A percentile compares a stretch with the other conserved stretches of the same genome.
Evolutionary conservation across 176 grass and related monocot genomes (phyloP).

Genomic region (Oryza meridionalis): DNA sequence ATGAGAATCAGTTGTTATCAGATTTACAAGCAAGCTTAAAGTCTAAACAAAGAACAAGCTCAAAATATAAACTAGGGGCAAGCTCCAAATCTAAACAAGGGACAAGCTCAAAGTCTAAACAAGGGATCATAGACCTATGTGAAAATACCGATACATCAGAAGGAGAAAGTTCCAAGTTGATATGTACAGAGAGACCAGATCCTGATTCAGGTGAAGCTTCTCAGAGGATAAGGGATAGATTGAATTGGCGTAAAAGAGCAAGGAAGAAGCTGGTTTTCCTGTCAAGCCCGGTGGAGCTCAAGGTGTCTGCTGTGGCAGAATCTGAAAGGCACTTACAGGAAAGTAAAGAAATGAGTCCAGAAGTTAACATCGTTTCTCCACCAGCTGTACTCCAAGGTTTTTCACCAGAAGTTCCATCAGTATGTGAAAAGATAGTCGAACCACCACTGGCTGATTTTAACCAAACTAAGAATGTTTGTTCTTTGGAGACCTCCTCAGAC

Average conservation of each 20-base stretch:
- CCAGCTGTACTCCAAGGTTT: conserved; percentile 34
- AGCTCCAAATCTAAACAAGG: conserved; percentile 34
- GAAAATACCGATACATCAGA: conserved; percentile 40
- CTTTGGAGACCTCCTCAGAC: conserved; percentile 9
- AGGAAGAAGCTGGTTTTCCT: conserved; percentile 47
- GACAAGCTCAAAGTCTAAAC: conserved; percentile 40
- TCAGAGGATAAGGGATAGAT: conserved; percentile 39
- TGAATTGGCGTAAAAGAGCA: conserved; percentile 42
- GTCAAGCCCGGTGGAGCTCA: conserved; percentile 54
- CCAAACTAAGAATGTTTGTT: conserved; percentile 28
- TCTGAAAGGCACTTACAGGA: conserved; percentile 23
- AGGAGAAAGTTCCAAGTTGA: conserved; percentile 27
- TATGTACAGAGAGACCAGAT: conserved; percentile 5
- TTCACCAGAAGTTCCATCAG: conserved; percentile 34
- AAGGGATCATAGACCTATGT: conserved; percentile 27
- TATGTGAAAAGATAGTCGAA: neutral
- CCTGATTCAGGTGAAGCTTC: conserved; percentile 28
- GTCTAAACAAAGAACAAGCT: neutral
- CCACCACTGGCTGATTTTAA: neutral
- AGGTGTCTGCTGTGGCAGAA: conserved; percentile 15
- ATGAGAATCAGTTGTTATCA: neutral
- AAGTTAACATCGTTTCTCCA: neutral
- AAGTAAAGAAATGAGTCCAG: conserved; percentile 34
- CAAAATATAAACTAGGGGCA: neutral
- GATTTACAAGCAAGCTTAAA: neutral